These are phyloP conservation scores for Cladophialophora exuberans DNA, from an alignment of 2,329 filamentous ascomycete species.

Conservation along the genomic window DNA sequence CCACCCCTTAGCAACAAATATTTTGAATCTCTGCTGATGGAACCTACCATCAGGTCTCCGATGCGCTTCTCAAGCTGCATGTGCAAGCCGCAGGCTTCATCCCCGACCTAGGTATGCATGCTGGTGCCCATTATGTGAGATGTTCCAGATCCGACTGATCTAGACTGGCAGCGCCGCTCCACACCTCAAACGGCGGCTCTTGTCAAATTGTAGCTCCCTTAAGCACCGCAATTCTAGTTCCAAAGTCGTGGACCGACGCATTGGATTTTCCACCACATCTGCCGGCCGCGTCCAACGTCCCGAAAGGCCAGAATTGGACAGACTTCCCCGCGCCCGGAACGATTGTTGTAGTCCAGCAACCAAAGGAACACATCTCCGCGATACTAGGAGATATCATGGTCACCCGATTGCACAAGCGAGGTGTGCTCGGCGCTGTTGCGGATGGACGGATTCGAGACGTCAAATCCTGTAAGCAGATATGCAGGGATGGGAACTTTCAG, in stretches of 20 bases:
- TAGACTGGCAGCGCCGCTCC: background rate
- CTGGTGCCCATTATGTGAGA: background rate
- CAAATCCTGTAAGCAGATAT: background rate
- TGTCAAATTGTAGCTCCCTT: background rate
- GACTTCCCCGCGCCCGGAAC: background rate
- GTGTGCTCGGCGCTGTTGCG: background rate
- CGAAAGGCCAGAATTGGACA: conserved; percentile 4
- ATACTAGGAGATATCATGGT: conserved; percentile 8
- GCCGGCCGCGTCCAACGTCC: conserved; percentile 3
- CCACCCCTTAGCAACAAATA: background rate
- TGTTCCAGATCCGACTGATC: background rate
- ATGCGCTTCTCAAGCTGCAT: conserved; percentile 5
- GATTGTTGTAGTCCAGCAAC: conserved; percentile 6
- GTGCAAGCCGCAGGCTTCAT: background rate
- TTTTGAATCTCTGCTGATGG: conserved; percentile 1
- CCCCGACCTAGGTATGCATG: background rate
- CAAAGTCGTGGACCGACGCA: background rate
- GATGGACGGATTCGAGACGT: conserved; percentile 9
- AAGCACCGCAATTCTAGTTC: background rate
- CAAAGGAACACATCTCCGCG: background rate
- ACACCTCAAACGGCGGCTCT: background rate
- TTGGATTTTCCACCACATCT: background rate
- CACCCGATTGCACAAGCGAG: background rate
- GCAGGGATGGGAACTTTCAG: conserved; percentile 6
- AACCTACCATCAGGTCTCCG: background rate